phyloP scores from a whole-genome alignment of 495 filamentous ascomycete species.

The Cercophora newfieldiana region DNA sequence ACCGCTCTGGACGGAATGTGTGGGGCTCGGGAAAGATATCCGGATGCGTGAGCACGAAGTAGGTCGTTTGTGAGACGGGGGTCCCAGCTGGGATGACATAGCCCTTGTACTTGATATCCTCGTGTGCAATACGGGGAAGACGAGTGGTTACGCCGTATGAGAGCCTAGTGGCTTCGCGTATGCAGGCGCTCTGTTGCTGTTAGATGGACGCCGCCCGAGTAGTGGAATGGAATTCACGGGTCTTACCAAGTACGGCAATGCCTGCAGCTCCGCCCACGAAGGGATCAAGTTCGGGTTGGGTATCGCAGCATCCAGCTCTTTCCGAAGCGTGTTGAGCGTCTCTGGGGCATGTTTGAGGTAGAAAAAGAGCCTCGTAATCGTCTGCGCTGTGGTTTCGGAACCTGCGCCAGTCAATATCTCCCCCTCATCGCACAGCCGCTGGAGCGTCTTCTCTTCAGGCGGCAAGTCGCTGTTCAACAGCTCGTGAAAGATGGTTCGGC shows the following conservation, averaged over 20 bases:
- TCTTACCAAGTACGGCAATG: slow-evolving; percentile 51
- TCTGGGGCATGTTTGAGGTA: slow-evolving; percentile 37
- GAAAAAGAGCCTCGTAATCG: slow-evolving; percentile 37
- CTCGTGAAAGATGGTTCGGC: slow-evolving; percentile 40
- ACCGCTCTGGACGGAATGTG: slow-evolving; percentile 52
- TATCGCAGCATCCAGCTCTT: slow-evolving; percentile 37
- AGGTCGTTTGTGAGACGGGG: slow-evolving; percentile 27
- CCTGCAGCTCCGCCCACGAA: slow-evolving; percentile 47
- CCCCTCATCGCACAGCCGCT: slow-evolving; percentile 44
- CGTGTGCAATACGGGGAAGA: slow-evolving; percentile 39
- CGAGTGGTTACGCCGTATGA: slow-evolving; percentile 43
- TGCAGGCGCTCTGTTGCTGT: slow-evolving; percentile 36
- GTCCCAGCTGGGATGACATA: slow-evolving; percentile 32
- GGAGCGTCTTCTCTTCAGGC: slow-evolving; percentile 31
- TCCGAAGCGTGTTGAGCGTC: slow-evolving; percentile 29
- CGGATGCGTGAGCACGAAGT: slow-evolving; percentile 41
- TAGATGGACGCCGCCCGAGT: not conserved
- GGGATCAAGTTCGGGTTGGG: slow-evolving; percentile 23
- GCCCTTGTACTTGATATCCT: slow-evolving; percentile 30
- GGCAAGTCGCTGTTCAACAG: slow-evolving; percentile 46
- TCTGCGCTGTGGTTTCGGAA: slow-evolving; percentile 44
- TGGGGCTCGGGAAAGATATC: slow-evolving; percentile 49
- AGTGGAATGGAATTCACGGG: not conserved
- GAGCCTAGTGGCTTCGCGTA: slow-evolving; percentile 52
- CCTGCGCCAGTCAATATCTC: slow-evolving; percentile 42